Base-by-base conservation (phyloP, 768 basidiomycete species). In the Boletus coccyginus region DNA sequence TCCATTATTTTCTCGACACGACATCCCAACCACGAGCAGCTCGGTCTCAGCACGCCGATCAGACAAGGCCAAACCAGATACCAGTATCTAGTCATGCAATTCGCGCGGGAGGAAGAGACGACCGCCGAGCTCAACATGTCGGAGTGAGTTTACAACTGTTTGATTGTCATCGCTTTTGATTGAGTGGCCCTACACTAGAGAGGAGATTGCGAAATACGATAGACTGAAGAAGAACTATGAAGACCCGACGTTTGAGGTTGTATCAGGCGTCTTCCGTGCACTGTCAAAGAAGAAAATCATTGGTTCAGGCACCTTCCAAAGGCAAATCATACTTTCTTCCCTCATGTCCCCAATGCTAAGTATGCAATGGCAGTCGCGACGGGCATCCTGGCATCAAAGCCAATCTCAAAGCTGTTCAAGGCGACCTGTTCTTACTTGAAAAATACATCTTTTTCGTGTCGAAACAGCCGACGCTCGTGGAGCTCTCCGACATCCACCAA, bases 371-470 rank as follows among this genome's bases (percentile, higher is more conserved):
- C 60, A 96, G 94, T 63, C 92, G 90, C 32, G 87, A 89, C 63
- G 92, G 94, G 5, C 88, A 94, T 61, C 88, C 91, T 16, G 92
- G 93, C n/a, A 88, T 99, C 75, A 98, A 98, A 75, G 94, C 93
- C 64, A 97, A 98, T 71, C 80, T 98, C 63, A 98, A 98, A 74
- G 97, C 97, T 43, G 82, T 90, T 5, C 94, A 96, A 72, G 97
- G 97, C 57, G 94, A 98, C 70, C 84, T 99, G 33, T 98, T 97
- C 82, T 84, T 98, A 79, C 87, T 99, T 60, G 97, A 98, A 66
- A 98, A 98, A 82, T 92, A 90, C 71, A 81, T 99, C 46, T 93
- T 99, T 75, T 98, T 98, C 76, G 93, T 98, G 58, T 94, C 96
- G 53, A 98, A 98, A 73, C 88, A 91, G 62, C 96, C 97, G 1